Conservation (phyloP, 805 yeast species). For the Scheffersomyces coipomensis region DNA sequence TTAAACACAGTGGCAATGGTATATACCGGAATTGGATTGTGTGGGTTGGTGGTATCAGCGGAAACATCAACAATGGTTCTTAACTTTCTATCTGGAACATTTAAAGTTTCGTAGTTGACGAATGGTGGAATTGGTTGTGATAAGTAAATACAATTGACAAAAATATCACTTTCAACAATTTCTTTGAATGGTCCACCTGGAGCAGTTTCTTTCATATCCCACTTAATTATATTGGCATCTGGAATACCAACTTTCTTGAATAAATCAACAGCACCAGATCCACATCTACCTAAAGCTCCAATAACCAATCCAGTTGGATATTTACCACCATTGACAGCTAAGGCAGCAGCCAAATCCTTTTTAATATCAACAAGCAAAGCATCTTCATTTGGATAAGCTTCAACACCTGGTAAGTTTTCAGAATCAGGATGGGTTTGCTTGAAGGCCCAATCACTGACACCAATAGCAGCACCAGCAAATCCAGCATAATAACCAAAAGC, state of each 20-base stretch:
- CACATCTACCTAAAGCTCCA: conserved; percentile 99
- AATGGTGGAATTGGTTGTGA: conserved; percentile 94
- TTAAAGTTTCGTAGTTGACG: conserved; percentile 66
- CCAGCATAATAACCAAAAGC: conserved; percentile 99
- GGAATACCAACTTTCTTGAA: conserved; percentile 85
- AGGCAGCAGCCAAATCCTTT: conserved; percentile 54
- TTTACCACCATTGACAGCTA: conserved; percentile 55
- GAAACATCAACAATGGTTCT: conserved; percentile 96
- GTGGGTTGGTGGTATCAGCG: conserved; percentile 98
- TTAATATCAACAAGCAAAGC: conserved; percentile 73
- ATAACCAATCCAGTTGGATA: conserved; percentile 82
- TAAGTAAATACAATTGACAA: conserved; percentile 93
- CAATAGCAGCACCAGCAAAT: conserved; percentile 99
- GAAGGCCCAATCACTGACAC: conserved; percentile 91
- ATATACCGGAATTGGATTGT: conserved; percentile 96
- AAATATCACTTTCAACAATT: conserved; percentile 83
- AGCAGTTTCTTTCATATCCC: conserved; percentile 98
- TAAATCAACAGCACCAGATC: conserved; percentile 91
- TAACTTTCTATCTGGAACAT: conserved; percentile 66
- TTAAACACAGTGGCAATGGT: conserved; percentile 84
- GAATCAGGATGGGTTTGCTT: conserved; percentile 71
- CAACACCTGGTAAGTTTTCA: conserved; percentile 73
- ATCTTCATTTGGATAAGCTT: conserved; percentile 79
- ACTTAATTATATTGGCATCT: conserved; percentile 74
- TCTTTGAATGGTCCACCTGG: conserved; percentile 97